Base-by-base conservation (phyloP, 352 stramenopile genomes). In the Pythium chondricola region DNA sequence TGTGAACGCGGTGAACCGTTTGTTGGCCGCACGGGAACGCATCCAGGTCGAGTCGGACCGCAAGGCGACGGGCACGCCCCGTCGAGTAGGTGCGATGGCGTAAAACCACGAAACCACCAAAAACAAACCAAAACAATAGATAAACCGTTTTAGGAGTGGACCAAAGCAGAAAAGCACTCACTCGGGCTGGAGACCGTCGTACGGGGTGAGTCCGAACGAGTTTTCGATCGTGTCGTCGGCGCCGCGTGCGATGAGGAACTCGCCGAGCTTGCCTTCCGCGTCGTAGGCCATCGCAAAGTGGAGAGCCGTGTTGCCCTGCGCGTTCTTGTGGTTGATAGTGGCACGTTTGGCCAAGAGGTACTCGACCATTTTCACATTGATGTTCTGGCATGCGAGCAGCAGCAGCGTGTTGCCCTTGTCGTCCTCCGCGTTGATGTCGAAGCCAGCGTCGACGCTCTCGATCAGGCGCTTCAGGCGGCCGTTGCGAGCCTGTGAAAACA, bases 231-330 rank as follows among this genome's bases (percentile, higher is more conserved):
- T 95, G 56, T 97, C 89, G 59, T 98, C 88, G 8, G 93, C 88
- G 35, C 91, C 93, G 48, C 87, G 83, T n/a, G 75, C 71, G 56
- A 98, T 97, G 35, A 98, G 64, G 65, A 87, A 97, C 67, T 97
- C 87, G 47, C 79, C 91, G 6, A 98, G 59, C 29, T 79, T 69
- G 30, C 89, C 90, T 56, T 95, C 80, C 0, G 72, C 36, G 61
- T 98, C 91, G 67, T 96, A 97, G 4, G 83, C 82, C 81, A 98
- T 96, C 5, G 93, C 93, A 53, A 95, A 98, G 56, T 97, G 93
- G 39, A 98, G 66, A 22, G 92, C 65, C 14, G 93, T 97, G 66
- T 97, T 98, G 43, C 93, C 88, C 35, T 90, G 71, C 0, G 72
- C 72, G 63, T 98, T 97, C 41, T 79, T 69, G 66, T 97, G 84